Evolutionary conservation across 805 yeast species (phyloP).

Genomic region (Groenewaldozyma salmanticensis): DNA sequence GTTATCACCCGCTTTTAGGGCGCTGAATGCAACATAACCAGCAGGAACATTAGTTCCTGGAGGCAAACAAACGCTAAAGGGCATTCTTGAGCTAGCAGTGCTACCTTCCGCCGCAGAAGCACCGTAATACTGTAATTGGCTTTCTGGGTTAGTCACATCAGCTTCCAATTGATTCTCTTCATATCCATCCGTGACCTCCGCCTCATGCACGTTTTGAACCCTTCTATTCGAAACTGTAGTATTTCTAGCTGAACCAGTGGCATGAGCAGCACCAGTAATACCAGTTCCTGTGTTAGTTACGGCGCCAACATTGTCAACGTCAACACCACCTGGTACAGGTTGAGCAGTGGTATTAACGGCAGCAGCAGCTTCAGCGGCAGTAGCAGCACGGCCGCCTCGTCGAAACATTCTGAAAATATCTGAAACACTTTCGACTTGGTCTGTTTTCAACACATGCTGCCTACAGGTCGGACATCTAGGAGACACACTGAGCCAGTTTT

Average conservation of each 20-base stretch:
- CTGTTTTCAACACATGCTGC: conserved; percentile 27
- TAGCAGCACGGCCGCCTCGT: background rate
- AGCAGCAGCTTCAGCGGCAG: conserved; percentile 1
- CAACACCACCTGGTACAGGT: background rate
- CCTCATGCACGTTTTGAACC: too few species aligned
- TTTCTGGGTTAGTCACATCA: background rate
- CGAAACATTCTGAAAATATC: background rate
- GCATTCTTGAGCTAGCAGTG: background rate
- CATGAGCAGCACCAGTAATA: background rate
- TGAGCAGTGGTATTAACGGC: background rate
- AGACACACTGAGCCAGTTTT: conserved; percentile 87
- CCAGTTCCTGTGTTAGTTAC: background rate
- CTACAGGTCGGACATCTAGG: conserved; percentile 92
- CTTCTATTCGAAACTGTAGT: too few species aligned
- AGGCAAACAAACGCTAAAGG: background rate
- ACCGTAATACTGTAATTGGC: background rate
- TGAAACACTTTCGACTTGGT: background rate
- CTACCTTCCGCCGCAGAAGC: background rate
- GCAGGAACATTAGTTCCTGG: background rate
- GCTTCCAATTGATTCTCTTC: too few species aligned
- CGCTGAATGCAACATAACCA: background rate
- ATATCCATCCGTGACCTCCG: too few species aligned
- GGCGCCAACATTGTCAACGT: background rate
- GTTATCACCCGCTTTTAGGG: background rate
- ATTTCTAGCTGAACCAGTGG: background rate